Evolutionary conservation across 208 protist genomes (phyloP).

Genomic region (Leishmania major): DNA sequence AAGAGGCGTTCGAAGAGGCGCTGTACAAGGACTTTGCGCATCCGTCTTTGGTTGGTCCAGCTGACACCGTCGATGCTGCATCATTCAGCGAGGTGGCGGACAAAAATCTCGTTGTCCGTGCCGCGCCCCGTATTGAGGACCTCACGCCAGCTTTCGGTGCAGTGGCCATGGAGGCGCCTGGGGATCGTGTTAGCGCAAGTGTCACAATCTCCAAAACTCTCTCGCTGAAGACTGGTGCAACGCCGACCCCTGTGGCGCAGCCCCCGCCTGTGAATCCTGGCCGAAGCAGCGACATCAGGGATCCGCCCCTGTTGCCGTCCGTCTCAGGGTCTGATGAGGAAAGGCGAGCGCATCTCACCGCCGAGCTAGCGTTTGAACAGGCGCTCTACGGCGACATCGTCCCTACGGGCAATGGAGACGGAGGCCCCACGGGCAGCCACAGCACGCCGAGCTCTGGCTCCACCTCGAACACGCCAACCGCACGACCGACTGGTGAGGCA

Average conservation of each 20-base stretch:
- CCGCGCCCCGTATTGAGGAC: not conserved
- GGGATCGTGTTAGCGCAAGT: not conserved
- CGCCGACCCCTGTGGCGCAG: not conserved
- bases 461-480: not conserved
- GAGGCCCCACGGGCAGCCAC: not conserved
- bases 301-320: too few species aligned
- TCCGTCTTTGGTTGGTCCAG: not conserved
- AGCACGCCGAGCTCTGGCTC: not conserved
- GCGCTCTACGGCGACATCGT: not conserved
- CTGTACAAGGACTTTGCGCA: conserved; percentile 10
- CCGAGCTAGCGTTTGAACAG: conserved; percentile 9
- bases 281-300: not conserved
- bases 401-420: not conserved
- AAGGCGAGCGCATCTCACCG: not conserved
- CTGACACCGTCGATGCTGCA: not conserved
- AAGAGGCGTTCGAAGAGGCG: conserved; percentile 21
- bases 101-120: not conserved
- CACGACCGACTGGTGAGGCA: too few species aligned
- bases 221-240: not conserved
- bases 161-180: not conserved
- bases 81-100: not conserved
- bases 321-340: not conserved
- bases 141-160: too few species aligned
- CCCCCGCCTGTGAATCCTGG: not conserved
- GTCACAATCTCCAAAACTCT: not conserved